Conservation (phyloP, 108 stramenopile species). For the Skeletonema potamos region DNA sequence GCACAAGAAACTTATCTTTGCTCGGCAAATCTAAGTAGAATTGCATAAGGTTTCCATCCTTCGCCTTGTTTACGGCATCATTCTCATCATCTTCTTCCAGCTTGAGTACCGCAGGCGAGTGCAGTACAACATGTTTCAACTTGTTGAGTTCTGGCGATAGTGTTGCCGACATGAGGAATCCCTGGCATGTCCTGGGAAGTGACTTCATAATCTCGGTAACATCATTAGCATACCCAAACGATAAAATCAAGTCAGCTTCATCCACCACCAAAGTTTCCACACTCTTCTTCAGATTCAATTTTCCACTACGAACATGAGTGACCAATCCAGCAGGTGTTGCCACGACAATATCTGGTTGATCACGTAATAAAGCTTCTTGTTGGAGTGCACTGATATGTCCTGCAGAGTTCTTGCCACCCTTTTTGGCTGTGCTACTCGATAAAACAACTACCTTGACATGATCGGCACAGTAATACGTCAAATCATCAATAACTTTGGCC, state of each 20-base stretch:
- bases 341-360: slow-evolving; percentile 75
- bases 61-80: slow-evolving; percentile 9
- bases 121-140: slow-evolving; percentile 91
- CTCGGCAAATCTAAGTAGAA: slow-evolving; percentile 82
- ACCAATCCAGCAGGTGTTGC: slow-evolving; percentile 80
- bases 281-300: slow-evolving; percentile 52
- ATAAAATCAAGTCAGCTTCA: slow-evolving; percentile 98
- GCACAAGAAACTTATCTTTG: slow-evolving; percentile 86
- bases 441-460: slow-evolving; percentile 74
- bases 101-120: slow-evolving; percentile 93
- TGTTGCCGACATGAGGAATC: slow-evolving; percentile 98
- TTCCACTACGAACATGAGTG: slow-evolving; percentile 64
- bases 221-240: slow-evolving; percentile 93
- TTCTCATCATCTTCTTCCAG: slow-evolving; percentile 85
- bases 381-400: slow-evolving; percentile 10
- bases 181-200: slow-evolving; percentile 94
- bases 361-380: slow-evolving; percentile 80
- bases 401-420: slow-evolving; percentile 47
- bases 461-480: slow-evolving; percentile 93
- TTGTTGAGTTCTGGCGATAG: slow-evolving; percentile 89
- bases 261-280: slow-evolving; percentile 94
- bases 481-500: slow-evolving; percentile 54
- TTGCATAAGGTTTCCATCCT: slow-evolving; percentile 80
- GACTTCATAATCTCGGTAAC: slow-evolving; percentile 79
- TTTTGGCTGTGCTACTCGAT: slow-evolving; percentile 47